phyloP scores from a whole-genome alignment of 768 basidiomycete species.

The Lactarius vividus region DNA sequence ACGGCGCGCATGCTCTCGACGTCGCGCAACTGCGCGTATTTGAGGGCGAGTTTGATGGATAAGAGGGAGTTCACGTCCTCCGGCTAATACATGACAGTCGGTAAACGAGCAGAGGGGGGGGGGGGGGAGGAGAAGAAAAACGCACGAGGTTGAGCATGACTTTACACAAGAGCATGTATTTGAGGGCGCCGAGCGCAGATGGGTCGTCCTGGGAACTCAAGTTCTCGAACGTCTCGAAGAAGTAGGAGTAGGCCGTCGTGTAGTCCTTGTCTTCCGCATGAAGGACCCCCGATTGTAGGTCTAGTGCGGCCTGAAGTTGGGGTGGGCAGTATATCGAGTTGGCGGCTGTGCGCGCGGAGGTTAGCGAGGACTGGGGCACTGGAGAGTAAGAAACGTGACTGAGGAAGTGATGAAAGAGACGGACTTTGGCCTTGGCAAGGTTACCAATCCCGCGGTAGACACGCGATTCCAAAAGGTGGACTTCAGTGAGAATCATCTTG shows the following conservation, averaged over 20 bases:
- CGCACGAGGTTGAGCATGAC: slow-evolving; percentile 93
- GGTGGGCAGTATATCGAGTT: slow-evolving; percentile 94
- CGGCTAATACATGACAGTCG: slow-evolving; percentile 48
- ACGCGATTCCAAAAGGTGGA: slow-evolving; percentile 89
- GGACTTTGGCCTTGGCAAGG: slow-evolving; percentile 83
- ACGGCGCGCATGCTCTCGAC: slow-evolving; percentile 96
- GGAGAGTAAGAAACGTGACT: not conserved
- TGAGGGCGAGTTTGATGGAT: slow-evolving; percentile 81
- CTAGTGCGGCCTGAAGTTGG: slow-evolving; percentile 56
- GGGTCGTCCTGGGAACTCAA: slow-evolving; percentile 67
- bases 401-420: slow-evolving; percentile 23
- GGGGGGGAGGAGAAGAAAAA: slow-evolving; percentile 21
- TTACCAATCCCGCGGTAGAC: slow-evolving; percentile 90
- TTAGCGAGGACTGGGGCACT: slow-evolving; percentile 68
- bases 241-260: slow-evolving; percentile 95
- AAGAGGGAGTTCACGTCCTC: slow-evolving; percentile 90
- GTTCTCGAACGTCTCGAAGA: slow-evolving; percentile 95
- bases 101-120: not conserved
- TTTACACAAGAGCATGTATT: slow-evolving; percentile 98
- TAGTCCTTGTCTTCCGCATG: slow-evolving; percentile 99
- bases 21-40: slow-evolving; percentile 84
- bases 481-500: slow-evolving; percentile 97
- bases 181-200: slow-evolving; percentile 76
- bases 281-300: slow-evolving; percentile 74
- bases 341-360: slow-evolving; percentile 88